Conservation (phyloP, 208 protist species). For the Leishmania guyanensis region DNA sequence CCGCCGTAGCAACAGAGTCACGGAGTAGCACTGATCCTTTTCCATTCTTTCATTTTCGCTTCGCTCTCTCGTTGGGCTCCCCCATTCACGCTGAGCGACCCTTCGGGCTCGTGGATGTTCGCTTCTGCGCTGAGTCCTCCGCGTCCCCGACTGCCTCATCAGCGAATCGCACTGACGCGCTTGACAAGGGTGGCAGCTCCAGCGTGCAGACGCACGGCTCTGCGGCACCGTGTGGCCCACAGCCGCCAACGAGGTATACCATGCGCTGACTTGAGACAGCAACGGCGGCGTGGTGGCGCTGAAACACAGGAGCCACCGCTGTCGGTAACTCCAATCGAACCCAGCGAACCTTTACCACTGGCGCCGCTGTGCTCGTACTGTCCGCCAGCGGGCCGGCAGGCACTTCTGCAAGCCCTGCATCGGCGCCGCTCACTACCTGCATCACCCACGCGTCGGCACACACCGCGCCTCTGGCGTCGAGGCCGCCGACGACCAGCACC, state of each 20-base stretch:
- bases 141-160: background rate
- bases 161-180: slow-evolving; percentile 8
- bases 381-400: background rate
- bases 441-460: slow-evolving; percentile 79
- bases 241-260: slow-evolving; percentile 62
- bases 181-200: slow-evolving; percentile 19
- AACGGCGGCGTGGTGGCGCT: slow-evolving; percentile 42
- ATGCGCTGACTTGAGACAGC: slow-evolving; percentile 40
- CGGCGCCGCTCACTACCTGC: slow-evolving; percentile 25
- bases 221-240: background rate
- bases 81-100: background rate
- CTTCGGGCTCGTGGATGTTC: background rate
- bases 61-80: no score
- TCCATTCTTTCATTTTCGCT: background rate
- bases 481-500: slow-evolving; percentile 73
- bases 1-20: background rate
- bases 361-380: background rate
- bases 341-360: slow-evolving; percentile 27
- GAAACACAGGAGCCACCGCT: background rate
- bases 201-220: slow-evolving; percentile 19
- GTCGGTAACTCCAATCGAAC: slow-evolving; percentile 18
- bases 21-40: background rate
- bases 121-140: background rate
- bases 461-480: slow-evolving; percentile 49
- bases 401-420: slow-evolving; percentile 22